Base-by-base conservation (phyloP, 257 asterid genomes). In the Ligustrum vulgare region DNA sequence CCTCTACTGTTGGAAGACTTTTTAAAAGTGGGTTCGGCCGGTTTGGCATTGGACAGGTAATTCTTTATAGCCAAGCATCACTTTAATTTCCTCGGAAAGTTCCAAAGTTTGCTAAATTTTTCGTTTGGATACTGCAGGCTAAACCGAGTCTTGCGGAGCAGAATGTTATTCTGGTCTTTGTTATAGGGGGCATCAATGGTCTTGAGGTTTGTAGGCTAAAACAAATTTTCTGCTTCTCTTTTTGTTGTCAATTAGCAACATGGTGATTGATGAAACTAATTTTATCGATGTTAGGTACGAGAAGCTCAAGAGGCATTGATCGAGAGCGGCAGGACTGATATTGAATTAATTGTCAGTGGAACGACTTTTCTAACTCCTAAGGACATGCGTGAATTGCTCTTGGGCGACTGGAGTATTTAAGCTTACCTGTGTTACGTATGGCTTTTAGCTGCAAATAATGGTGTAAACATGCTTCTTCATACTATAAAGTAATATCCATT, bases 21-120 rank as follows among this genome's bases (percentile, higher is more conserved):
- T 93, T 95, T 25, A 95, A 95, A 81, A 95, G 97, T 69, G 99
- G 99, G 33, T 93, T 95, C 34, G 98, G 98, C 80, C 90, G 99
- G 83, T 89, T 95, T 74, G 99, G 99, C 78, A 96, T 95, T 66
- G 98, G 97, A 75, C 98, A 91, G 99, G 99, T 91, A 85, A 69
- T 56, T 20, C 22, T 8, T 6, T 66, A 70, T 56, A 34, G 6
- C 8, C 2, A 22, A 72, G 35, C 54, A 7, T 75, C 39, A 8
- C 73, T 77, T 62, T 35, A 31, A 28, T 76, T 11, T 45, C 13
- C 54, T 45, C 54, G 13, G 3, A 33, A 43, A 18, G 74, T 60
- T 71, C 69, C 18, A 22, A 15, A 60, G 75, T 16, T 34, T 68
- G 60, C 63, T 36, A 49, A 63, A 35, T 33, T 75, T 22, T 60